These are phyloP conservation scores for Quaeritorhiza haematococci DNA, from an alignment of 371 early-diverging fungal genomes.

Conservation along the genomic window DNA sequence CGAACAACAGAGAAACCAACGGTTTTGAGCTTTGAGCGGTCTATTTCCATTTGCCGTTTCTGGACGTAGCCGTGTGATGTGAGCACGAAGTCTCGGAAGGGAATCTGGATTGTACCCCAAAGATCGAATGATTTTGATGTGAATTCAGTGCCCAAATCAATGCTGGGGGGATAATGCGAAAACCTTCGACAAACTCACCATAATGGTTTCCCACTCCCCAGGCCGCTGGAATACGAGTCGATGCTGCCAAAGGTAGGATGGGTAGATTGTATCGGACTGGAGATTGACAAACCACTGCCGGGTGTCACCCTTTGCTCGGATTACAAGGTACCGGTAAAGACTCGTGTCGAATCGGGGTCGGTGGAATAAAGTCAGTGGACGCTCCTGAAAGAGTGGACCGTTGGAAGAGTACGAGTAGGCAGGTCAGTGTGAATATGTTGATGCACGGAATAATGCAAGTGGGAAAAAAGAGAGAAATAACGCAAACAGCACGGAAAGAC, in stretches of 20 bases:
- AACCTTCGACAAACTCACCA: conserved; percentile 47
- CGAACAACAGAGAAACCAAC: conserved; percentile 82
- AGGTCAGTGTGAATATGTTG: not conserved
- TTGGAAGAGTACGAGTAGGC: not conserved
- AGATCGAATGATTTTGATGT: not conserved
- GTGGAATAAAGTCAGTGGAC: conserved; percentile 61
- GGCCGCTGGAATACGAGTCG: conserved; percentile 76
- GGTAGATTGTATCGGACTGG: conserved; percentile 75
- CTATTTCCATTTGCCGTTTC: conserved; percentile 73
- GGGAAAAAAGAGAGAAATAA: not conserved
- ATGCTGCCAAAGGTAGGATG: conserved; percentile 87
- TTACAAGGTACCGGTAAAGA: conserved; percentile 74
- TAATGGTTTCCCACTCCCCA: conserved; percentile 85
- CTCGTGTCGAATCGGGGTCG: conserved; percentile 81
- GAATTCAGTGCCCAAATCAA: not conserved
- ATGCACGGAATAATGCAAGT: too few relatives aligned
- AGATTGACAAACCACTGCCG: conserved; percentile 84
- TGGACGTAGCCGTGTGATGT: conserved; percentile 84
- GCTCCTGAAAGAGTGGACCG: conserved; percentile 30
- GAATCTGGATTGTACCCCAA: conserved; percentile 55
- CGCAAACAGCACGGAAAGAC: too few relatives aligned
- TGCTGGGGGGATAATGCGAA: not conserved
- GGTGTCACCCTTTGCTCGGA: conserved; percentile 73
- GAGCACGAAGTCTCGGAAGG: conserved; percentile 85
- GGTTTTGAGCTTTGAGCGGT: conserved; percentile 74